These are phyloP conservation scores for Cucumis sativus DNA, from an alignment of 306 rosid genomes.

Conservation along the genomic window Cucumber_9930_V3 NC_026657.2:17860501-17861000, in stretches of 20 bases:
- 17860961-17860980: background rate
- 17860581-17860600: background rate
- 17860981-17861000: too few species aligned
- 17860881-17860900: background rate
- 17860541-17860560: background rate
- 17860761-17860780: background rate
- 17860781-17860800: background rate
- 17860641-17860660: background rate
- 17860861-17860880: background rate
- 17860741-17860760: background rate
- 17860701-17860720: background rate
- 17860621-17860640: background rate
- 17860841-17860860: background rate
- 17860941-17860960: background rate
- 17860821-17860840: background rate
- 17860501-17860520: background rate
- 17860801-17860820: background rate
- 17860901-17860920: background rate
- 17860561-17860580: background rate
- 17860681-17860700: background rate
- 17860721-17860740: background rate
- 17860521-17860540: background rate
- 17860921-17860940: background rate
- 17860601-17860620: background rate
- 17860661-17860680: background rate